Base-by-base conservation (phyloP, 805 yeast genomes). In the Saccharomycopsis lassenensis region DNA sequence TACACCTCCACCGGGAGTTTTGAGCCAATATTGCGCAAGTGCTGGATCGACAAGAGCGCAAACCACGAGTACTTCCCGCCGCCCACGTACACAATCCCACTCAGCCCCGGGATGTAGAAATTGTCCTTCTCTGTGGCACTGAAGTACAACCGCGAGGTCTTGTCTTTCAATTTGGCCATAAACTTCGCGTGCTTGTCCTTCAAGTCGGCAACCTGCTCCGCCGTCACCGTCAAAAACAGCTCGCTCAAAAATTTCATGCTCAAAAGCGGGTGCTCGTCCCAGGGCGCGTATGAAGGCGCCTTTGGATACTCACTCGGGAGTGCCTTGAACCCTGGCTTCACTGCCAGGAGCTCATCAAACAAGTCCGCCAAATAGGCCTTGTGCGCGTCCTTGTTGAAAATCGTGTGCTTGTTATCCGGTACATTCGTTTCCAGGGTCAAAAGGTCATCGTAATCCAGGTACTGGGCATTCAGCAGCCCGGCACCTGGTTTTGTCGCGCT, bases 21-120 rank as follows among this genome's bases (percentile, higher is more conserved):
- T 0, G 71, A 59, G 0, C 70, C 71, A 5, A 63, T 42, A 32
- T 58, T 59, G 31, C 74, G 52, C 7, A 67, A 47, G 31, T 62
- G 55, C 43, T 61, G 58, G 14, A 66, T 53, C 0, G 69, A 52
- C 3, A 63, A 41, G 29, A 60, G 51, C 0, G 65, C 55, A 21
- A 59, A 55, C 55, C 70, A 65, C 15, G 67, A 53, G 44, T 59
- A 64, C 14, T 53, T 37, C 1, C 66, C 67, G 32, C 70, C 71
- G 16, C 68, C 71, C 31, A 65, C 50, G 49, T 62, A 56, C 1
- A 62, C 67, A 7, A 51, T 46, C 26, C 56, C 57, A 49, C 17
- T 37, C 29, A 49, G 47, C 2, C 51, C 55, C 6, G 29, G 5
- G 27, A 25, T 36, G 12, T 28, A 28, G 17, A 35, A 29, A 16